phyloP scores from a whole-genome alignment of 495 filamentous ascomycete genomes.

The Neurospora terricola region DNA sequence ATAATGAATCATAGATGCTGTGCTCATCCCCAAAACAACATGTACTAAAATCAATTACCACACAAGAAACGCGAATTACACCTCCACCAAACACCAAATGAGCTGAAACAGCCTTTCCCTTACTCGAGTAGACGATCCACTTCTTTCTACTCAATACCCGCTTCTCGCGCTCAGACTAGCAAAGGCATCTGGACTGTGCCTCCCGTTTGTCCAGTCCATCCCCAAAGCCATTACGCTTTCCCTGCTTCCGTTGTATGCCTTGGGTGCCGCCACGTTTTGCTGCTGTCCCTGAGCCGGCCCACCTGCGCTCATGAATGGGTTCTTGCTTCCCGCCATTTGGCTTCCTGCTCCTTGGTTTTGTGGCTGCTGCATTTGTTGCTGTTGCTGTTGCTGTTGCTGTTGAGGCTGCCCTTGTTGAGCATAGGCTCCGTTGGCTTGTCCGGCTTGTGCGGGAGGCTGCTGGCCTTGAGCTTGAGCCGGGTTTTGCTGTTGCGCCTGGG shows the following conservation, averaged over 20 bases:
- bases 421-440: slow-evolving; percentile 6
- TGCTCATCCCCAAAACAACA: neutral
- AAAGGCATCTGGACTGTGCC: slow-evolving; percentile 95
- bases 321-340: slow-evolving; percentile 29
- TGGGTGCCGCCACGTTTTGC: slow-evolving; percentile 5
- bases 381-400: slow-evolving; percentile 10
- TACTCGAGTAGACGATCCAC: neutral
- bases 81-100: neutral
- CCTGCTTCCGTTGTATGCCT: slow-evolving; percentile 60
- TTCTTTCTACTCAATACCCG: neutral
- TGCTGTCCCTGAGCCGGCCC: slow-evolving; percentile 4
- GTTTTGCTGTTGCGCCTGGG: slow-evolving; percentile 7
- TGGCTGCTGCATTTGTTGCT: slow-evolving; percentile 11
- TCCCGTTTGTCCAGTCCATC: slow-evolving; percentile 59
- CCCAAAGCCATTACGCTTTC: slow-evolving; percentile 76
- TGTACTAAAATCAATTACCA: neutral
- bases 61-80: neutral
- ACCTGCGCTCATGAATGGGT: slow-evolving; percentile 33
- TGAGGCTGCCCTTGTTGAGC: slow-evolving; percentile 15
- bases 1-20: neutral
- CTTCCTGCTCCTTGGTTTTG: slow-evolving; percentile 13
- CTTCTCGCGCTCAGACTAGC: slow-evolving; percentile 70
- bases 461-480: slow-evolving; percentile 4
- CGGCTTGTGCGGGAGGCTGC: slow-evolving; percentile 12
- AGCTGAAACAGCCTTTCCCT: neutral